A percentile compares a stretch with the other conserved stretches of the same genome.
Evolutionary conservation across 2,329 filamentous ascomycete species (phyloP).

Genomic region (Botrytis fabae): DNA sequence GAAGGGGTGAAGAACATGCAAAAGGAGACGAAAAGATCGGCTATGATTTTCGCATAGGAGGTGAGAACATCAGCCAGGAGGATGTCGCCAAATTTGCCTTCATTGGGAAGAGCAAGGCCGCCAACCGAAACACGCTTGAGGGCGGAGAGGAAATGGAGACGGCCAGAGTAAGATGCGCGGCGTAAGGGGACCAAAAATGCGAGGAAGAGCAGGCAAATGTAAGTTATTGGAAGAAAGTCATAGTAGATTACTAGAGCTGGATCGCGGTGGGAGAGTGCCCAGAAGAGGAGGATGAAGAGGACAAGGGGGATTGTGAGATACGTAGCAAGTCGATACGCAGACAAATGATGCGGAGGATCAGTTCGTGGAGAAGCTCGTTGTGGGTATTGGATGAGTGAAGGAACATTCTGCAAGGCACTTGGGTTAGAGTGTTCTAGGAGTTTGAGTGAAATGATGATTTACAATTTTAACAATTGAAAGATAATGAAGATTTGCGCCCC

Average conservation of each 20-base stretch:
- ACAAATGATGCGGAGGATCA: slow-evolving; percentile 73
- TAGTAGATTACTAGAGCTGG: slow-evolving; percentile 70
- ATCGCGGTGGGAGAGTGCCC: slow-evolving; percentile 72
- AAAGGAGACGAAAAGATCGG: slow-evolving; percentile 81
- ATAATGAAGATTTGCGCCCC: slow-evolving; percentile 89
- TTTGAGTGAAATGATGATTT: slow-evolving; percentile 36
- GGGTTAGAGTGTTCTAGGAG: slow-evolving; percentile 22
- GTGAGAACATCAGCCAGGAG: slow-evolving; percentile 92
- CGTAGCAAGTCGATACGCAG: slow-evolving; percentile 82
- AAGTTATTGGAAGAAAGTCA: slow-evolving; percentile 83
- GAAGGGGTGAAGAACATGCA: slow-evolving; percentile 85
- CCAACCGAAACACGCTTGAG: slow-evolving; percentile 79
- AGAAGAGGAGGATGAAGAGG: slow-evolving; percentile 77
- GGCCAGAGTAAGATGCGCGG: slow-evolving; percentile 66
- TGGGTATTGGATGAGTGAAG: slow-evolving; percentile 83
- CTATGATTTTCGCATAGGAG: slow-evolving; percentile 89
- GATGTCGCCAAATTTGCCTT: slow-evolving; percentile 94
- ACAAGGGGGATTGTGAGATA: slow-evolving; percentile 71
- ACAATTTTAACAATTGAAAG: slow-evolving; percentile 76
- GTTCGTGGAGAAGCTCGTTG: slow-evolving; percentile 63
- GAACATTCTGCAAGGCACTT: slow-evolving; percentile 63
- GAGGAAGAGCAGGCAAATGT: slow-evolving; percentile 70
- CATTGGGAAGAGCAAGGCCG: slow-evolving; percentile 79
- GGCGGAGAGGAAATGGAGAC: slow-evolving; percentile 72
- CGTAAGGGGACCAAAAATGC: slow-evolving; percentile 74